Percentiles rank a stretch among this genome's conserved stretches.
Conservation (phyloP, 768 basidiomycete species). For the Leccinum pellstonianum region DNA sequence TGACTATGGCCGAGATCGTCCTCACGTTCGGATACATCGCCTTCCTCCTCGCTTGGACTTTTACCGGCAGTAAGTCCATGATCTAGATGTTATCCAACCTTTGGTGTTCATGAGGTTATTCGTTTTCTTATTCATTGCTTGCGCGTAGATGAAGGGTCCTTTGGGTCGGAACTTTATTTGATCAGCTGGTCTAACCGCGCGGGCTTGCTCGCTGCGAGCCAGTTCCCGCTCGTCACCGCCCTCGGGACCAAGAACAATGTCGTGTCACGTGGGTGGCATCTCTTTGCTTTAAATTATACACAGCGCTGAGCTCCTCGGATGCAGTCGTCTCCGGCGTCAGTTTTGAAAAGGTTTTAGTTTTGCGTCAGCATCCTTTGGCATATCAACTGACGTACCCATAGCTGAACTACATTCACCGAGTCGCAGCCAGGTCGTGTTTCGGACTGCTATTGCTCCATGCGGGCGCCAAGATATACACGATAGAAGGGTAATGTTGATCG, state of each 20-base stretch:
- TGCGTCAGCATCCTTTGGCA: background rate
- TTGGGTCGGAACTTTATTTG: slow-evolving; percentile 11
- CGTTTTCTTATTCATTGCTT: background rate
- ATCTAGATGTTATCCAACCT: background rate
- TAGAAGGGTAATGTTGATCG: slow-evolving; percentile 5
- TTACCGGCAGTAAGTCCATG: slow-evolving; percentile 45
- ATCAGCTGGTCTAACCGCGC: slow-evolving; percentile 32
- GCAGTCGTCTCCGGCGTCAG: slow-evolving; percentile 30
- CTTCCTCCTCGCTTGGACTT: slow-evolving; percentile 43
- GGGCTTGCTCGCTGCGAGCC: slow-evolving; percentile 33
- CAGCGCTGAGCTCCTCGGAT: background rate
- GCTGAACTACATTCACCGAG: slow-evolving; percentile 48
- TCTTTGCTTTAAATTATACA: too few species aligned
- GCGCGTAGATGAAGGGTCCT: slow-evolving; percentile 4
- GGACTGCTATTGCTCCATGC: slow-evolving; percentile 51
- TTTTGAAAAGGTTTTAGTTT: slow-evolving; percentile 25
- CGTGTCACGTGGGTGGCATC: slow-evolving; percentile 34
- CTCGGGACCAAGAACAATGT: slow-evolving; percentile 52
- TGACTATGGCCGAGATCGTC: slow-evolving; percentile 41
- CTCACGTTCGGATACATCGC: slow-evolving; percentile 48
- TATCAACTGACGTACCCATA: slow-evolving; percentile 15
- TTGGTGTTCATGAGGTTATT: background rate
- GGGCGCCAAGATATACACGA: slow-evolving; percentile 17
- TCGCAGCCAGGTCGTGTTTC: slow-evolving; percentile 46
- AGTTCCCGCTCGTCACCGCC: slow-evolving; percentile 44